Evolutionary conservation across 148 eudicot genomes (phyloP).

Genomic region (Diospyros kaki): DNA sequence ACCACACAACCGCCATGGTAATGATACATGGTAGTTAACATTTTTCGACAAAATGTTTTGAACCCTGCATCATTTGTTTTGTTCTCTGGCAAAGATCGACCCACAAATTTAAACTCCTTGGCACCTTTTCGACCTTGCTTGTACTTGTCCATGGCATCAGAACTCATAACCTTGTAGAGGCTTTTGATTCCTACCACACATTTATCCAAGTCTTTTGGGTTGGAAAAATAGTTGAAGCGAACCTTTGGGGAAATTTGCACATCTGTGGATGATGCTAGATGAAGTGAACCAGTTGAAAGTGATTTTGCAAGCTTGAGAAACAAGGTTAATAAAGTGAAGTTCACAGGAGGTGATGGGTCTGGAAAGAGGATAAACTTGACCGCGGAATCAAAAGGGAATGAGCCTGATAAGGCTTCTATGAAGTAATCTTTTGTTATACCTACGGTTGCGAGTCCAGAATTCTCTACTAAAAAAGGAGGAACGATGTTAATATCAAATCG

Average conservation of each 20-base stretch:
- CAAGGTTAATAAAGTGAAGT: neutral
- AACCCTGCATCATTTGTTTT: neutral
- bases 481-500: conserved; percentile 34
- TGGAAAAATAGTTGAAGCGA: conserved; percentile 15
- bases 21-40: conserved; percentile 12
- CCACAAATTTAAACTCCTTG: conserved; percentile 5
- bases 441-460: conserved; percentile 30
- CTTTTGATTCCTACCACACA: conserved; percentile 3
- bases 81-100: conserved; percentile 11
- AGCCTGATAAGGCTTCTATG: conserved; percentile 29
- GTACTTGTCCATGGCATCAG: conserved; percentile 13
- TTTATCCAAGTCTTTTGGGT: neutral
- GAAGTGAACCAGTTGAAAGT: conserved; percentile 10
- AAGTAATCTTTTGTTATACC: conserved; percentile 40
- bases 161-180: neutral
- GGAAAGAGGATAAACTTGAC: neutral
- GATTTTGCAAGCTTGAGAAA: conserved; percentile 10
- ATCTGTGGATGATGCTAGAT: neutral
- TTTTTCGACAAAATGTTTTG: conserved; percentile 10
- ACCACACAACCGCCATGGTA: conserved; percentile 17
- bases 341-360: conserved; percentile 15
- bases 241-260: conserved; percentile 12
- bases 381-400: neutral
- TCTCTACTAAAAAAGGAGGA: conserved; percentile 33
- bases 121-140: conserved; percentile 2